These are phyloP conservation scores for Fusarium neocosmosporiellum DNA, from an alignment of 2,329 filamentous ascomycete species.

Conservation along the genomic window DNA sequence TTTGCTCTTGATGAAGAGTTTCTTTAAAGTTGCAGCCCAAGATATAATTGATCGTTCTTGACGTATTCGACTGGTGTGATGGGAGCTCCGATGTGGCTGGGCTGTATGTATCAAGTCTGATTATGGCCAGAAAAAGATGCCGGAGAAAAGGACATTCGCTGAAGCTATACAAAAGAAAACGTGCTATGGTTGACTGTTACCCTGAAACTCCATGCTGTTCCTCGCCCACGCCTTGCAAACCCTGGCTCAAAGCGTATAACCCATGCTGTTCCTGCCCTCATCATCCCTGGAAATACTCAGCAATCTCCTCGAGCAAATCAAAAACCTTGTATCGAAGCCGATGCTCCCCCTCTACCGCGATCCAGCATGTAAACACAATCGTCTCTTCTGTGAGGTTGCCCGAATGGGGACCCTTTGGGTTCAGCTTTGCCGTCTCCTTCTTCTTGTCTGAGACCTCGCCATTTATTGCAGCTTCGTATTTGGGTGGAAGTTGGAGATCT, in stretches of 20 bases:
- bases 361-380: slow-evolving; percentile 20
- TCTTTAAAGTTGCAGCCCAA: neutral
- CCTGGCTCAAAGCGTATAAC: neutral
- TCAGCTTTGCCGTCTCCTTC: neutral
- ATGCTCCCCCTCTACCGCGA: slow-evolving; percentile 17
- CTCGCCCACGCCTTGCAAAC: neutral
- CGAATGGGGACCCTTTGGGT: neutral
- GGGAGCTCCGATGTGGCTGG: no score
- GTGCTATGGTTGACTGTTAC: neutral
- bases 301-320: slow-evolving; percentile 21
- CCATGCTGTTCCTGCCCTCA: neutral
- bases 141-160: neutral
- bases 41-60: neutral
- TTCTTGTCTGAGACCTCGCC: neutral
- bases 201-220: neutral
- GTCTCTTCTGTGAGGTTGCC: slow-evolving; percentile 10
- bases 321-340: slow-evolving; percentile 16
- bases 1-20: neutral
- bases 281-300: slow-evolving; percentile 9
- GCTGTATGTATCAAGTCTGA: no score
- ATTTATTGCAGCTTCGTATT: neutral
- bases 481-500: neutral
- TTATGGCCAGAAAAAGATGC: no score
- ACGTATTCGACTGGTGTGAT: no score
- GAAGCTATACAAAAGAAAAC: neutral